These are phyloP conservation scores for Mallotus japonicus DNA, from an alignment of 441 rosid species.

Conservation along the genomic window DNA sequence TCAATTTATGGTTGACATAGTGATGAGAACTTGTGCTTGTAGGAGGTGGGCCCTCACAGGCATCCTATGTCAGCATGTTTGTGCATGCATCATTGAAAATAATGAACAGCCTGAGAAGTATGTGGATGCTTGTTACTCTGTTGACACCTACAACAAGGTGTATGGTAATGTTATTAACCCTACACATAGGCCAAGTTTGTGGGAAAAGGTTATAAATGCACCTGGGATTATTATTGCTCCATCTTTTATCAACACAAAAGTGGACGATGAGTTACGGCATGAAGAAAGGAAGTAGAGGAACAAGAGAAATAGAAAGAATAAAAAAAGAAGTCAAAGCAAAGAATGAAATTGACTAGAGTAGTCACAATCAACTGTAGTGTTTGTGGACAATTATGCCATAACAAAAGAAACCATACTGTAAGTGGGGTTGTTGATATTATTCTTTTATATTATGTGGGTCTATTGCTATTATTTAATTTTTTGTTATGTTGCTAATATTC, in stretches of 20 bases:
- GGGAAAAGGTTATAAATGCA: background rate
- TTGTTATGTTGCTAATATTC: too few relatives aligned
- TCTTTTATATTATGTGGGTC: too few relatives aligned
- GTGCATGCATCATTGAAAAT: background rate
- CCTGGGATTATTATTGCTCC: background rate
- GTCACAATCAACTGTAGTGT: too few relatives aligned
- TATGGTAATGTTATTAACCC: background rate
- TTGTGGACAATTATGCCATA: background rate
- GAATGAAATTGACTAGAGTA: too few relatives aligned
- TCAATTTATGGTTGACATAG: background rate
- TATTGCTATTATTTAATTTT: too few relatives aligned
- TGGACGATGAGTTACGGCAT: background rate
- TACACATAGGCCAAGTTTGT: background rate
- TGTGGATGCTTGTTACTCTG: background rate
- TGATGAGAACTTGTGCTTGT: background rate
- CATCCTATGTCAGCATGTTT: too few relatives aligned
- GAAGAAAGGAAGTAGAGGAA: background rate
- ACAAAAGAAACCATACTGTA: background rate
- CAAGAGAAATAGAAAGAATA: too few relatives aligned
- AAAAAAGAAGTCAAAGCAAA: too few relatives aligned
- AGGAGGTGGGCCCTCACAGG: too few relatives aligned
- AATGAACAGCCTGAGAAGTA: too few relatives aligned
- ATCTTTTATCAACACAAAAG: background rate
- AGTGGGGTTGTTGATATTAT: too few relatives aligned
- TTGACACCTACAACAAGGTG: background rate